phyloP scores from a whole-genome alignment of 129 eudicot species.

The Rutidosis leptorrhynchoides region DNA sequence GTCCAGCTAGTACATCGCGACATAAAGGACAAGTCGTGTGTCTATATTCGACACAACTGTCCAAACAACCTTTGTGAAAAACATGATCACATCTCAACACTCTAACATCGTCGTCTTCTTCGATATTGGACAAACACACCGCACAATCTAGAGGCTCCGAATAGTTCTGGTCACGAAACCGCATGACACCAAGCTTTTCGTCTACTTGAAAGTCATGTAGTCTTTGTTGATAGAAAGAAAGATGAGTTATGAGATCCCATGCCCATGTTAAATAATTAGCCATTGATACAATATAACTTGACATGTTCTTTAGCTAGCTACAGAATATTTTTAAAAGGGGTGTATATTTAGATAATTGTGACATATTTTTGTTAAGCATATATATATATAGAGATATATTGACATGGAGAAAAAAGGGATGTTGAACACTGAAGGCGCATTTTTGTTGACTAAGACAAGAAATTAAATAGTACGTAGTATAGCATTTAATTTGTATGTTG shows the following conservation, averaged over 20 bases:
- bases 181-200: neutral
- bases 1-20: constrained; percentile 25
- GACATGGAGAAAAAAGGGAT: neutral
- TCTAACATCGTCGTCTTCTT: constrained; percentile 30
- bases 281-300: constrained; percentile 11
- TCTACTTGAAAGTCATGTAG: constrained; percentile 1
- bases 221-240: constrained; percentile 24
- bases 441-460: constrained; percentile 11
- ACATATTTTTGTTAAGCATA: neutral
- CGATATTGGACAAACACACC: constrained; percentile 29
- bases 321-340: constrained; percentile 5
- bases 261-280: constrained; percentile 21
- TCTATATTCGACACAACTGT: constrained; percentile 28
- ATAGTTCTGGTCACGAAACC: constrained; percentile 2
- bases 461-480: neutral
- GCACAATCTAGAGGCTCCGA: constrained; percentile 23
- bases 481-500: neutral
- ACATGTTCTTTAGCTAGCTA: neutral
- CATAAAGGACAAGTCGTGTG: constrained; percentile 35
- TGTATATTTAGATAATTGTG: neutral
- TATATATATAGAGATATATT: neutral
- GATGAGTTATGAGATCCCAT: constrained; percentile 24
- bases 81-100: constrained; percentile 29
- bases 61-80: constrained; percentile 40
- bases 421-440: neutral